Evolutionary conservation across 345 rosid species (phyloP), one percentile per base, ranked within the genome.

Genomic region (Brassica carinata): DNA sequence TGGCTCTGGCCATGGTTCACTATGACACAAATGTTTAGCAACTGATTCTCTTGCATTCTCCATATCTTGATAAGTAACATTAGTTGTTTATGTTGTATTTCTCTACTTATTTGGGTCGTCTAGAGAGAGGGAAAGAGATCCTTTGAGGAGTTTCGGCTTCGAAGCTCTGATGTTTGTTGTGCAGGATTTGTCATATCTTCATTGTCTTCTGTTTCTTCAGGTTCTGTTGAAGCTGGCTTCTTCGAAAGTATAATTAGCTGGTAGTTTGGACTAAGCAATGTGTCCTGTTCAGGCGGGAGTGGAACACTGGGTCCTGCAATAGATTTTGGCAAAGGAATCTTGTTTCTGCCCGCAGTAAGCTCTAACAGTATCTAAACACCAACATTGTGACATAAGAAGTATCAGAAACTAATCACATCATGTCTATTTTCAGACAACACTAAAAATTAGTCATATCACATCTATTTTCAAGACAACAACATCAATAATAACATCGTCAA

Each of bases 231-330:
- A 11, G 86, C 53, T 36, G 85, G 87, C 85, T 86, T 92, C 81
- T 71, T 88, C 0, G 91, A 2, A 23, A 23, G 92, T 67, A 90
- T 82, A 6, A 83, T 88, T 1, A 93, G 90, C 65, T 96, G 97
- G 84, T 93, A 92, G 66, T 90, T 93, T 0, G 98, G 92, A 74
- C 85, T 88, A 55, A 93, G 84, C 87, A 93, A 69, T 1, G 96
- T 88, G 80, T 93, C 94, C 51, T 87, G 92, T 29, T 93, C 96
- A 2, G 94, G 94, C 6, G 97, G 99, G 0, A 96, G 97, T 1
- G 93, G 86, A 62, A 92, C 84, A 7, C 92, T 90, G 0, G 90
- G 92, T 57, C 89, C 94, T 17, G 90, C 75, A 31, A 89, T 83
- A 18, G 95, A 69, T 86, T 88, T 96, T 7, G 99, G 98, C 70